Evolutionary conservation across 2,329 filamentous ascomycete species (phyloP).

Genomic region (Botryotinia convoluta): DNA sequence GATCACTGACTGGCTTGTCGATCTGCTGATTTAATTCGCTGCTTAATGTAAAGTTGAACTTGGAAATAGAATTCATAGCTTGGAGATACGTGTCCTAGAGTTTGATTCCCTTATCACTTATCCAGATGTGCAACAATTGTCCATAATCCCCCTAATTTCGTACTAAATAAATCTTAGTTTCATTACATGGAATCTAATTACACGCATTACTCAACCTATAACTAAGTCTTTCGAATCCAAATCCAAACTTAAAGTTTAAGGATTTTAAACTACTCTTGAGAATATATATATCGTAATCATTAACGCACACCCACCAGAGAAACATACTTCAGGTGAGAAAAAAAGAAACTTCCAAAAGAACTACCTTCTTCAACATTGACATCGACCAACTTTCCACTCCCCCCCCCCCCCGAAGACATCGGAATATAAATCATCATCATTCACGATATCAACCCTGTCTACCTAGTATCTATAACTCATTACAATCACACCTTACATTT

Average conservation of each 20-base stretch:
- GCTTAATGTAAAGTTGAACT: background rate
- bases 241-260: background rate
- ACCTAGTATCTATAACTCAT: too few species aligned
- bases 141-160: background rate
- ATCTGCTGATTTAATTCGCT: background rate
- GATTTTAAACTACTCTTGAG: background rate
- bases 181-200: background rate
- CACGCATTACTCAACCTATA: background rate
- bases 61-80: background rate
- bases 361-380: rapidly evolving
- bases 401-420: too few species aligned
- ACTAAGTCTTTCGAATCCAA: background rate
- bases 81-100: background rate
- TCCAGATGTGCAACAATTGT: background rate
- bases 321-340: background rate
- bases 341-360: background rate
- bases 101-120: background rate
- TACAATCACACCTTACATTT: too few species aligned
- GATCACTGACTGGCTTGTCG: background rate
- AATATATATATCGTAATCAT: background rate
- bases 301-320: background rate
- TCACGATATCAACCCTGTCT: too few species aligned
- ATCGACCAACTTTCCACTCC: too few species aligned
- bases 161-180: background rate
- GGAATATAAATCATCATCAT: too few species aligned